A percentile compares a stretch with the other conserved stretches of the same genome.
Evolutionary conservation across 352 stramenopile species (phyloP).

Genomic region (Hyaloperonospora brassicae): DNA sequence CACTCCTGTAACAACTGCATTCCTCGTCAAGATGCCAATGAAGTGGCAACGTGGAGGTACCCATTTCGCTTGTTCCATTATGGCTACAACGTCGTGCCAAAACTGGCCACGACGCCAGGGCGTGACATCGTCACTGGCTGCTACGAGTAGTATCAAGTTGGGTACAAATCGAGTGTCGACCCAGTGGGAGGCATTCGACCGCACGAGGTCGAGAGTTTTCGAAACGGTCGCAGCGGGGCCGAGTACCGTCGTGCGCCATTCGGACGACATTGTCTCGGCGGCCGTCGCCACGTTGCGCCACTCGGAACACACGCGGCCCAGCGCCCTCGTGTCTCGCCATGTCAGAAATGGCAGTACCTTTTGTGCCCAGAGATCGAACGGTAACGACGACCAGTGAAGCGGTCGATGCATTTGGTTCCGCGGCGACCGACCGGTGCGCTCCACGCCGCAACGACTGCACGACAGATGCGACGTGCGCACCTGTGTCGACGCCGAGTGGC

Average conservation of each 20-base stretch:
- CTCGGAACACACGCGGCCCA: conserved; percentile 25
- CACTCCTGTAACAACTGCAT: conserved; percentile 19
- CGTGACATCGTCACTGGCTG: conserved; percentile 20
- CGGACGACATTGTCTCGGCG: conserved; percentile 15
- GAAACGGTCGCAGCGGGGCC: conserved; percentile 14
- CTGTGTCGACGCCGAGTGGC: too few relatives aligned
- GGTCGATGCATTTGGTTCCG: too few relatives aligned
- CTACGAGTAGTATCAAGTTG: conserved; percentile 30
- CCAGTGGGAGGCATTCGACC: conserved; percentile 24
- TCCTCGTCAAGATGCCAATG: conserved; percentile 31
- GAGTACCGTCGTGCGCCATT: conserved; percentile 39
- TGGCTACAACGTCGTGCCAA: conserved; percentile 32
- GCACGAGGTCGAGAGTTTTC: conserved; percentile 33
- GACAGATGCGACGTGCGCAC: too few relatives aligned
- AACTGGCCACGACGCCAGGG: conserved; percentile 29
- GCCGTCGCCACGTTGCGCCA: conserved; percentile 19
- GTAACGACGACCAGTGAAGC: conserved; percentile 12
- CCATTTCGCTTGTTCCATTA: conserved; percentile 29
- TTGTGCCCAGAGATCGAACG: conserved; percentile 34
- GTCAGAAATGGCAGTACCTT: conserved; percentile 34
- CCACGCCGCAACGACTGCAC: too few relatives aligned
- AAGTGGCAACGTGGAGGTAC: conserved; percentile 35
- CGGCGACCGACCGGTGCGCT: too few relatives aligned
- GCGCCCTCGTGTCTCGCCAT: conserved; percentile 37
- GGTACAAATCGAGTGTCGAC: conserved; percentile 34